A percentile compares a stretch with the other conserved stretches of the same genome.
Evolutionary conservation across 352 stramenopile genomes (phyloP).

Genomic region (Pythium pyrilobum): DNA sequence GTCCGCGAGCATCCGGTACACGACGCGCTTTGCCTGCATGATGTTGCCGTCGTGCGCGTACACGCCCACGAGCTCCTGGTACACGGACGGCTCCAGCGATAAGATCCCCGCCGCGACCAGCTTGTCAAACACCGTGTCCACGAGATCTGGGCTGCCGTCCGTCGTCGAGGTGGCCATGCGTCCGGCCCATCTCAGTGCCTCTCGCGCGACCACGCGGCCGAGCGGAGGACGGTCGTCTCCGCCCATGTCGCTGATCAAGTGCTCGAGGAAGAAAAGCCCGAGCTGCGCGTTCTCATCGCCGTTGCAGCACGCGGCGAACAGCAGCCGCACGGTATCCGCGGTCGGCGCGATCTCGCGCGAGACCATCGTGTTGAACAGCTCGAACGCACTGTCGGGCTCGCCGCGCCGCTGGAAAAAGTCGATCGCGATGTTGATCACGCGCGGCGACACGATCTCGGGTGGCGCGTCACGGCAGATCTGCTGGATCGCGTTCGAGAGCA

Average conservation of each 20-base stretch:
- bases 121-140: slow-evolving; percentile 13
- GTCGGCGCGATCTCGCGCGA: slow-evolving; percentile 32
- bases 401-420: slow-evolving; percentile 52
- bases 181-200: slow-evolving; percentile 40
- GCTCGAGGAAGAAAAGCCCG: slow-evolving; percentile 55
- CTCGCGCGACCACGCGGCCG: background rate
- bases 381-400: slow-evolving; percentile 40
- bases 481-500: slow-evolving; percentile 27
- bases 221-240: background rate
- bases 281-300: slow-evolving; percentile 37
- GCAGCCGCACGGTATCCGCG: slow-evolving; percentile 41
- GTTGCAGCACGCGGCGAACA: slow-evolving; percentile 51
- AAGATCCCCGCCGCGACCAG: background rate
- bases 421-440: slow-evolving; percentile 63
- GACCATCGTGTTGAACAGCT: slow-evolving; percentile 63
- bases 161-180: slow-evolving; percentile 22
- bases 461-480: slow-evolving; percentile 40
- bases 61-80: slow-evolving; percentile 42
- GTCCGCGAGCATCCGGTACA: slow-evolving; percentile 36
- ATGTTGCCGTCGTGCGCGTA: slow-evolving; percentile 51
- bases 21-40: slow-evolving; percentile 28
- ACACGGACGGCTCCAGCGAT: slow-evolving; percentile 11
- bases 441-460: slow-evolving; percentile 26
- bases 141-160: background rate
- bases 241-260: slow-evolving; percentile 23